A percentile compares a stretch with the other conserved stretches of the same genome.
Evolutionary conservation across 2,329 filamentous ascomycete species (phyloP).

Genomic region (Huntiella decipiens): DNA sequence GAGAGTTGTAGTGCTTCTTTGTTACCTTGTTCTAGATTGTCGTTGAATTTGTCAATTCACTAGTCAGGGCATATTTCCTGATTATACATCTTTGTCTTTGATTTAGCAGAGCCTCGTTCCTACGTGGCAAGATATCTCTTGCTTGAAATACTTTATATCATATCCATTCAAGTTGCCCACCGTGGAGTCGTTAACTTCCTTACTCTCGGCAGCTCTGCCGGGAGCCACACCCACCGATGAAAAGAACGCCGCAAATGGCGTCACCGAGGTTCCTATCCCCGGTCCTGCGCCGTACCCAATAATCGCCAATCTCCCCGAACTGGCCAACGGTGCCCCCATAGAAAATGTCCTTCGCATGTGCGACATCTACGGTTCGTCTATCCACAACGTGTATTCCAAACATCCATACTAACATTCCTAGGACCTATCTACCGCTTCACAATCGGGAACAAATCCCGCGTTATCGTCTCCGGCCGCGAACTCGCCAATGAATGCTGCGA

Average conservation of each 20-base stretch:
- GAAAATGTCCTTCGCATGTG: conserved; percentile 36
- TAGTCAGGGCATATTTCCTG: too few species aligned
- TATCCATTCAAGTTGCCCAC: background rate
- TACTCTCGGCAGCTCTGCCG: conserved; percentile 2
- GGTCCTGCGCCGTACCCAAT: conserved; percentile 44
- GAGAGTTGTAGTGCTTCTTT: too few species aligned
- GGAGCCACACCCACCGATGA: background rate
- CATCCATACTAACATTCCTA: conserved; percentile 13
- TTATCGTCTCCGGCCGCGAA: conserved; percentile 33
- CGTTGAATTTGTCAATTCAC: too few species aligned
- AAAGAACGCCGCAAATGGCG: background rate
- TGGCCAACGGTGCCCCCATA: conserved; percentile 39
- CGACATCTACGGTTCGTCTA: conserved; percentile 42
- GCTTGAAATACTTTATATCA: background rate
- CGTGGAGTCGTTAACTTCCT: conserved; percentile 3
- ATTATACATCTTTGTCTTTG: too few species aligned
- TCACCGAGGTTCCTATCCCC: conserved; percentile 31
- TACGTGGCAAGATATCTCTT: too few species aligned
- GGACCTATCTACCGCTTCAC: conserved; percentile 42
- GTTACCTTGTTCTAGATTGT: too few species aligned
- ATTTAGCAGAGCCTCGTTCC: too few species aligned
- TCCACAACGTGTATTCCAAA: background rate
- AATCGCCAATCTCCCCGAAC: conserved; percentile 44
- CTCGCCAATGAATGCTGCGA: conserved; percentile 46
- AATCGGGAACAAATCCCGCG: conserved; percentile 26